phyloP scores from a whole-genome alignment of 2,329 filamentous ascomycete species.

The Fusarium burgessii region DNA sequence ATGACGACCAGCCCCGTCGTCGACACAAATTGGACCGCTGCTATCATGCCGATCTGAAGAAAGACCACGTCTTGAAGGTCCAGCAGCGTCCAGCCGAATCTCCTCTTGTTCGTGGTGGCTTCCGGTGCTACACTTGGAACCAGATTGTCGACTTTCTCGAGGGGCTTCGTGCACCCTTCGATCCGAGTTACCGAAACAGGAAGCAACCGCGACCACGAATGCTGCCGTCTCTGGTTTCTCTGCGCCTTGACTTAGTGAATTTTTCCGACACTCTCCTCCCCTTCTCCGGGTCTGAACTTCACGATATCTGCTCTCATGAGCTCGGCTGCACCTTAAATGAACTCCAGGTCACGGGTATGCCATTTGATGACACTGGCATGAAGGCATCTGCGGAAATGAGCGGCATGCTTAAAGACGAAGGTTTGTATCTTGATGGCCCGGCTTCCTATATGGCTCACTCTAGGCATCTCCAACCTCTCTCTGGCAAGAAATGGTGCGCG shows the following conservation, averaged over 20 bases:
- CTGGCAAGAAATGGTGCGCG: constrained; percentile 55
- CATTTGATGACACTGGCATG: constrained; percentile 61
- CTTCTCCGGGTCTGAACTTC: constrained; percentile 60
- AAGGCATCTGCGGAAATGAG: constrained; percentile 61
- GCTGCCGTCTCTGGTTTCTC: constrained; percentile 59
- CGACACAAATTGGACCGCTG: constrained; percentile 57
- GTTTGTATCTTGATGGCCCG: constrained; percentile 61
- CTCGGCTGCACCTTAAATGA: constrained; percentile 66
- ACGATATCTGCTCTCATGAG: constrained; percentile 66
- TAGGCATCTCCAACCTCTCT: constrained; percentile 55
- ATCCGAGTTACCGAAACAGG: constrained; percentile 55
- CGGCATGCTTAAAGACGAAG: constrained; percentile 66
- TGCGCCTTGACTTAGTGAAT: constrained; percentile 68
- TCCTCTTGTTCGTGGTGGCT: constrained; percentile 62
- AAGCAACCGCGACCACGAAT: constrained; percentile 56
- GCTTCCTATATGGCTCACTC: constrained; percentile 58
- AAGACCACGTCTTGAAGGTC: constrained; percentile 57
- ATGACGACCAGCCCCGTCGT: constrained; percentile 60
- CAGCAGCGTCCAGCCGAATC: constrained; percentile 59
- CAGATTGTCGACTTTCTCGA: constrained; percentile 66
- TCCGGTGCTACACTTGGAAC: constrained; percentile 66
- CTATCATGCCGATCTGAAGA: constrained; percentile 59
- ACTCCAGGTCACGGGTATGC: constrained; percentile 64
- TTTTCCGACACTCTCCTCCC: constrained; percentile 61
- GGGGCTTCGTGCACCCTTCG: constrained; percentile 63